Evolutionary conservation across 2,329 filamentous ascomycete species (phyloP), one percentile per base, ranked within the genome.

Genomic region (Bisporella sp.): DNA sequence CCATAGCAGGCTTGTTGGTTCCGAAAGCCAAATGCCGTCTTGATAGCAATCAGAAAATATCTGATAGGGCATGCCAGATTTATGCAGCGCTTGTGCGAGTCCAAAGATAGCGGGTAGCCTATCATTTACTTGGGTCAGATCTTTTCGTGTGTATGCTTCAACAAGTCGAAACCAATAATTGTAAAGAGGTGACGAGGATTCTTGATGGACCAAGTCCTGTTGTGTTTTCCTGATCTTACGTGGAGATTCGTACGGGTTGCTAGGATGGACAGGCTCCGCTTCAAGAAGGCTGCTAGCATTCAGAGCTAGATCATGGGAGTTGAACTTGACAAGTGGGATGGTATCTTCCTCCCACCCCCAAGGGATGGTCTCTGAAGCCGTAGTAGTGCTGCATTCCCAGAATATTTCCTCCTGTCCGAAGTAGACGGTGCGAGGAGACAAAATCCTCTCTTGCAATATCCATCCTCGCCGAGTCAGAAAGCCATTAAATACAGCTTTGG

Each of bases 361-460:
- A 6, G 46, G 46, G 12, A 42, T 42, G 11, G 35, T 31, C 33
- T 48, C 46, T 7, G 46, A 47, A 5, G 12, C 13, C 2, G 3
- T n/a, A 21, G 21, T 32, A 30, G 41, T 31, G 29, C 45, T 47
- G 5, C 49, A 54, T 43, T 54, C 45, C 52, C 52, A 54, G 7
- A 52, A 13, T 33, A 54, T 8, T 29, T 54, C 30, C 21, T 39
- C 6, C 4, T 52, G 9, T 12, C 43, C 31, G 39, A 35, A 58
- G 37, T 54, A 45, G 5, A 59, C n/a, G 7, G 48, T 54, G 5
- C 58, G 40, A 40, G 48, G 47, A 5, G 58, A 53, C 13, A 60
- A 37, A 12, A 51, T 11, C 31, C 39, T 28, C 33, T 60, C 58
- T 48, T 60, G 57, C 8, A 58, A 37, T 29, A 51, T 46, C 58